phyloP scores from a whole-genome alignment of 208 protist genomes.

The Wallacemonas sp. region DNA sequence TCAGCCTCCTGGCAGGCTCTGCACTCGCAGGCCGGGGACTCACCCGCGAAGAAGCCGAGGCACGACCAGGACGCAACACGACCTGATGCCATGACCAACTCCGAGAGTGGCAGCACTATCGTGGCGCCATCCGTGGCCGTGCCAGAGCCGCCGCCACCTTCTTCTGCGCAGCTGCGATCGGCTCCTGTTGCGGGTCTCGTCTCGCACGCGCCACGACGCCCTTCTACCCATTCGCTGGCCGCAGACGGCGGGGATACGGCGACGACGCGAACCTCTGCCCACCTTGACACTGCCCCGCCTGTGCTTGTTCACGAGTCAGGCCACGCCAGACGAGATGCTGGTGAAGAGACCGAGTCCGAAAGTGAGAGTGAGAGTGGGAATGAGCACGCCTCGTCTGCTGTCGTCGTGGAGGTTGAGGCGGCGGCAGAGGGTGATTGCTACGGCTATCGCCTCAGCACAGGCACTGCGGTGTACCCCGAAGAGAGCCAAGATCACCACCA shows the following conservation, averaged over 20 bases:
- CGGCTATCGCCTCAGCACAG: neutral
- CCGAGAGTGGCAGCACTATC: neutral
- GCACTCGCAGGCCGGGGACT: neutral
- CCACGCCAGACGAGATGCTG: neutral
- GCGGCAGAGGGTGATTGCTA: no score
- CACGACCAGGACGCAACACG: neutral
- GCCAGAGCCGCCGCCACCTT: no score
- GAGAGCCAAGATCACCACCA: no score
- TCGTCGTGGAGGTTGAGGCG: no score
- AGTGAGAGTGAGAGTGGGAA: no score
- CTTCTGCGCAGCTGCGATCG: no score
- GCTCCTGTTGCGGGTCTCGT: no score
- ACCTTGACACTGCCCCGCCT: conserved; percentile 4
- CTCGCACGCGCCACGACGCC: neutral
- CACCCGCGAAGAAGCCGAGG: neutral
- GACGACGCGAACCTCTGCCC: neutral
- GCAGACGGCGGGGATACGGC: neutral
- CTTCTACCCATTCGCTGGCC: neutral
- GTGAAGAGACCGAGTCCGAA: no score
- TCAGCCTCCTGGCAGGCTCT: conserved; percentile 8
- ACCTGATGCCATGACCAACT: neutral
- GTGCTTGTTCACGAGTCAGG: neutral
- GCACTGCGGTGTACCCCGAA: neutral
- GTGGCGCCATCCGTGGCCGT: no score
- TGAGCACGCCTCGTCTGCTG: no score